Base-by-base conservation (phyloP, 352 stramenopile genomes). In the Globisporangium acanthophoron region DNA sequence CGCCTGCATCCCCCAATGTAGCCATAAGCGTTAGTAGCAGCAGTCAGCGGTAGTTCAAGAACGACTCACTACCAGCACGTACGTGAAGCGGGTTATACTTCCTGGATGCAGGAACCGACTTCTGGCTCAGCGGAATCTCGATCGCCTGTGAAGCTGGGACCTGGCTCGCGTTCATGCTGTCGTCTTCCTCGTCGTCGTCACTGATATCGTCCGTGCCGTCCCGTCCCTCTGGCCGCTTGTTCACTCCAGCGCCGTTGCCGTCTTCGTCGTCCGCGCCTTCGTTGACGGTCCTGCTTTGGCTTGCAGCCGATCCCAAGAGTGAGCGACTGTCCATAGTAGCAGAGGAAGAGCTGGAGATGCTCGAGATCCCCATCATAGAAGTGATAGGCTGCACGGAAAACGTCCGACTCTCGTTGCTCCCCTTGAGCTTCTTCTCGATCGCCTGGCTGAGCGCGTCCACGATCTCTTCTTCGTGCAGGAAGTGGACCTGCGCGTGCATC, bases 401-500 rank as follows among this genome's bases (percentile, higher is more conserved):
- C 21, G 76, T 85, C 39, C 93, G 73, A 51, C 86, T 92, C 59
- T 94, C 77, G 66, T 97, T 98, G 66, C 88, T 93, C 27, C 87
- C 88, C 65, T 88, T 82, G 7, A 98, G 62, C 54, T 81, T 72
- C 50, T 77, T 79, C 47, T 95, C 78, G 37, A 89, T 78, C n/a
- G 94, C 76, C 41, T 85, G 73, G n/a, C 67, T 78, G 6, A 94
- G 77, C 5, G 81, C 73, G 37, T 92, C 74, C 56, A 97, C 84
- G 40, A 99, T 83, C 56, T 94, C 77, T 77, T 99, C 94, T 69
- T 98, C 90, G 69, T 98, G 87, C 24, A 99, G 71, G 47, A 99
- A 97, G 46, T 97, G 86, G 0, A 99, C 96, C 75, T 85, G 60
- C 16, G n/a, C 4, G 11, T 18, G 3, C 20, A 12, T 49, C n/a